A percentile compares a stretch with the other conserved stretches of the same genome.
Evolutionary conservation across 352 stramenopile species (phyloP).

Genomic region (Pythium phragmitis): DNA sequence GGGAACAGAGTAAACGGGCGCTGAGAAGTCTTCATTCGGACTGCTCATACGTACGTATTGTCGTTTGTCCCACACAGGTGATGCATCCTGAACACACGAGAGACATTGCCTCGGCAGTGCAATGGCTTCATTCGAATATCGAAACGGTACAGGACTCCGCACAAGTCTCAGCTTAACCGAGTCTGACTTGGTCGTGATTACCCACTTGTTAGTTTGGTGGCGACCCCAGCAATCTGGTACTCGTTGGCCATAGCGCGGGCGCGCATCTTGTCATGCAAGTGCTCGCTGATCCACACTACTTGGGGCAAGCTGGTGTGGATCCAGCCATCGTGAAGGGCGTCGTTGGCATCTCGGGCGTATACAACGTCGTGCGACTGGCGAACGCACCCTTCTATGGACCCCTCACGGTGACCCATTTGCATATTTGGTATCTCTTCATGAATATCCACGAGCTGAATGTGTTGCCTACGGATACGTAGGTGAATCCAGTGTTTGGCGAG

Average conservation of each 20-base stretch:
- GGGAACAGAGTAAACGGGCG: not conserved
- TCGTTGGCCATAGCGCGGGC: slow-evolving; percentile 78
- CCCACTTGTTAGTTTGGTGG: slow-evolving; percentile 57
- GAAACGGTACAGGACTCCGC: slow-evolving; percentile 40
- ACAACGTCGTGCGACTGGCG: slow-evolving; percentile 82
- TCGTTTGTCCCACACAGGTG: slow-evolving; percentile 21
- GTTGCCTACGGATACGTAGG: slow-evolving; percentile 16
- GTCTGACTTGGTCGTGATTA: not conserved
- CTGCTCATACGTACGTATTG: not conserved
- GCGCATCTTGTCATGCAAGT: slow-evolving; percentile 77
- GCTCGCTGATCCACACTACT: slow-evolving; percentile 52
- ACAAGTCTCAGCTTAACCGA: not conserved
- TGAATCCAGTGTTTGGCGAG: slow-evolving; percentile 67
- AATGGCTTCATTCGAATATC: slow-evolving; percentile 69
- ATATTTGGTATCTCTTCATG: not conserved
- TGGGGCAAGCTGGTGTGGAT: slow-evolving; percentile 38
- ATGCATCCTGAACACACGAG: slow-evolving; percentile 63
- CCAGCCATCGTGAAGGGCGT: slow-evolving; percentile 43
- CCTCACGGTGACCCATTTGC: slow-evolving; percentile 35
- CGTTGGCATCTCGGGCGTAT: slow-evolving; percentile 81
- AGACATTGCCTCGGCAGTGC: slow-evolving; percentile 58
- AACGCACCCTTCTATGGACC: slow-evolving; percentile 72
- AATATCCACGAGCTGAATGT: not conserved
- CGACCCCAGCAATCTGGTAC: slow-evolving; percentile 52
- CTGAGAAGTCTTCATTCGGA: not conserved